Evolutionary conservation across 2,329 filamentous ascomycete species (phyloP).

Genomic region (Monosporascus sp.): DNA sequence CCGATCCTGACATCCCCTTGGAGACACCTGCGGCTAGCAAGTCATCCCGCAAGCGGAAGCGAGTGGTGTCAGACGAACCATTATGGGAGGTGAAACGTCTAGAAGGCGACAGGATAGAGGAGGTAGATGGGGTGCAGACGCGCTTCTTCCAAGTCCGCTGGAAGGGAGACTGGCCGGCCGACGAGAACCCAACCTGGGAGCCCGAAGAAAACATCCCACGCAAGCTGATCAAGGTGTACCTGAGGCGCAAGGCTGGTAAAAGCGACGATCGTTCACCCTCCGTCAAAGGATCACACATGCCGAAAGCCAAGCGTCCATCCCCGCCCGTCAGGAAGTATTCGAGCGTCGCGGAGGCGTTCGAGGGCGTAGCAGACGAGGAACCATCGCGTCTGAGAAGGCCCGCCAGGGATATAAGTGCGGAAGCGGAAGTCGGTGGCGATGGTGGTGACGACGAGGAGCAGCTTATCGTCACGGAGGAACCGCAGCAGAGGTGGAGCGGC

Average conservation of each 20-base stretch:
- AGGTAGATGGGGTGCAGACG: slow-evolving; percentile 30
- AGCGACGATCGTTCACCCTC: slow-evolving; percentile 5
- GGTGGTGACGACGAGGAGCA: slow-evolving; percentile 9
- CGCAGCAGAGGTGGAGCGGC: not conserved
- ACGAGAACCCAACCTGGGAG: slow-evolving; percentile 55
- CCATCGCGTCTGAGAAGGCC: not conserved
- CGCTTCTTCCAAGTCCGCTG: slow-evolving; percentile 50
- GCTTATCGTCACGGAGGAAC: slow-evolving; percentile 14
- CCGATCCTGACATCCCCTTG: not conserved
- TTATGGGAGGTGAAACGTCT: slow-evolving; percentile 41
- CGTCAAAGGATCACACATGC: no score
- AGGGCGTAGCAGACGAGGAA: slow-evolving; percentile 14
- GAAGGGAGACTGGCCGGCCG: slow-evolving; percentile 51
- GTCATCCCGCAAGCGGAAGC: slow-evolving; percentile 1
- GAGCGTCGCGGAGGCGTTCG: slow-evolving; percentile 30
- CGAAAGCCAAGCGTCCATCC: not conserved
- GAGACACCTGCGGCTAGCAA: not conserved
- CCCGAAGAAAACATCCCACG: slow-evolving; percentile 45
- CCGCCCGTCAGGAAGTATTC: slow-evolving; percentile 23
- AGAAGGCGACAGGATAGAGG: slow-evolving; percentile 34
- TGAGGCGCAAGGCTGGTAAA: slow-evolving; percentile 24
- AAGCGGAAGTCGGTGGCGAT: not conserved
- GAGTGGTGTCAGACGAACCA: slow-evolving; percentile 10
- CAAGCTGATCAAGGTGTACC: slow-evolving; percentile 36
- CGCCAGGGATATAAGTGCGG: not conserved